Conservation (phyloP, 805 yeast species). For the Candida anglica region DNA sequence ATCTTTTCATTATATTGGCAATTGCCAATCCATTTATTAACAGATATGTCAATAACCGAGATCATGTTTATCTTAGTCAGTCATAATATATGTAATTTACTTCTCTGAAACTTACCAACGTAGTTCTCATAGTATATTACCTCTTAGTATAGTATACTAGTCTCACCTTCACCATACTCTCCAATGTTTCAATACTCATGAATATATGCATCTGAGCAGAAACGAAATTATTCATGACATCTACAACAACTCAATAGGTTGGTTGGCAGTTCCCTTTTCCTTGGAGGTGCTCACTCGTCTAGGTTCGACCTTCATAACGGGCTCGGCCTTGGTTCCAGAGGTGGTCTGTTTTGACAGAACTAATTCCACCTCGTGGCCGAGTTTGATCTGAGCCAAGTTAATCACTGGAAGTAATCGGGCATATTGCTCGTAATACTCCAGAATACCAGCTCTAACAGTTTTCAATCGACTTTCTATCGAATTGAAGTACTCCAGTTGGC, state of each 20-base stretch:
- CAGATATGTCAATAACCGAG: too few relatives aligned
- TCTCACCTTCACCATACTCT: too few relatives aligned
- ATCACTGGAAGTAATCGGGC: constrained; percentile 47
- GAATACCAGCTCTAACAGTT: constrained; percentile 35
- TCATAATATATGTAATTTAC: too few relatives aligned
- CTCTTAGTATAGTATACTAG: too few relatives aligned
- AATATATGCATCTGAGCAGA: too few relatives aligned
- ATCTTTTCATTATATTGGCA: too few relatives aligned
- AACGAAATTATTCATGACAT: too few relatives aligned
- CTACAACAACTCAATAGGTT: constrained; percentile 10
- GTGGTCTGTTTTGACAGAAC: constrained; percentile 14
- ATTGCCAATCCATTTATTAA: too few relatives aligned
- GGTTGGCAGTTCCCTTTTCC: constrained; percentile 4
- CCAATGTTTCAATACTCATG: too few relatives aligned
- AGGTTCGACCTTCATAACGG: constrained; percentile 1
- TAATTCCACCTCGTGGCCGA: constrained; percentile 48
- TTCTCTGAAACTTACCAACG: too few relatives aligned
- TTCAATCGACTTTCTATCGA: constrained; percentile 32
- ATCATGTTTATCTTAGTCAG: too few relatives aligned
- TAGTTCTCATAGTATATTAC: too few relatives aligned
- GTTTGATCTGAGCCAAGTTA: constrained; percentile 45
- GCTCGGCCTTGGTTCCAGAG: neutral
- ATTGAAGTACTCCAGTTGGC: constrained; percentile 35
- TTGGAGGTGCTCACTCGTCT: neutral
- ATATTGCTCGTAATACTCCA: constrained; percentile 41